A percentile compares a stretch with the other conserved stretches of the same genome.
Conservation (phyloP, 2,329 filamentous ascomycete genomes). For the Apiospora kogelbergensis region DNA sequence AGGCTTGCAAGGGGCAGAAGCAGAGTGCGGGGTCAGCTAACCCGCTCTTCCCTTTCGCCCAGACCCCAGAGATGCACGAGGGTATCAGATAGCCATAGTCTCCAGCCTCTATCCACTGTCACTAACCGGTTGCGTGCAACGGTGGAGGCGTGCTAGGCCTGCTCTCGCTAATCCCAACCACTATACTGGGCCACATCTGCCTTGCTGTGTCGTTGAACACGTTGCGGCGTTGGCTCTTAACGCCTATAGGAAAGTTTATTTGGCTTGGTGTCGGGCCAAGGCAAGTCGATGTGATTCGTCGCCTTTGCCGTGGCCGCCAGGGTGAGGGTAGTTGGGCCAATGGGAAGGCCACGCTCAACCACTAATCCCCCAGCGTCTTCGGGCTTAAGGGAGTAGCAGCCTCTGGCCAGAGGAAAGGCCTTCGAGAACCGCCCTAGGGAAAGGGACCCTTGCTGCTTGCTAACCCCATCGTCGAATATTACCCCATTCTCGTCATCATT, state of each 20-base stretch:
- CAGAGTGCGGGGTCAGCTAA: neutral
- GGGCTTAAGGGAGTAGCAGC: neutral
- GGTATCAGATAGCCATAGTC: neutral
- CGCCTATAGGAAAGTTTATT: slow-evolving; percentile 3
- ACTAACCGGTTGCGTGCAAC: neutral
- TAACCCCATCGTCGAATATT: neutral
- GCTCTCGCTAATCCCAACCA: neutral
- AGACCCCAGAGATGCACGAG: slow-evolving; percentile 2
- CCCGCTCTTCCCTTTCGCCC: neutral
- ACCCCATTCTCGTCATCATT: slow-evolving; percentile 4
- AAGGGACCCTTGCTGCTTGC: neutral
- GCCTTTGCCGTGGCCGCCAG: neutral
- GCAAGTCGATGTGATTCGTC: neutral
- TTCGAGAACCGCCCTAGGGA: neutral
- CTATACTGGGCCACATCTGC: neutral
- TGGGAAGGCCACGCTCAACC: neutral
- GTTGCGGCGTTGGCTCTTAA: neutral
- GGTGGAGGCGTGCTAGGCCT: neutral
- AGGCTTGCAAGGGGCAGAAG: neutral
- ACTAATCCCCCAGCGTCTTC: neutral
- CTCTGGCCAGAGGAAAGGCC: neutral
- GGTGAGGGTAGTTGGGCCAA: neutral
- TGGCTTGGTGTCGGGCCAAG: neutral
- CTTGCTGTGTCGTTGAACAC: neutral
- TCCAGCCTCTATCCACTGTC: neutral